phyloP scores from a whole-genome alignment of 371 early-diverging fungal genomes.

The Zopfochytrium polystomum region DNA sequence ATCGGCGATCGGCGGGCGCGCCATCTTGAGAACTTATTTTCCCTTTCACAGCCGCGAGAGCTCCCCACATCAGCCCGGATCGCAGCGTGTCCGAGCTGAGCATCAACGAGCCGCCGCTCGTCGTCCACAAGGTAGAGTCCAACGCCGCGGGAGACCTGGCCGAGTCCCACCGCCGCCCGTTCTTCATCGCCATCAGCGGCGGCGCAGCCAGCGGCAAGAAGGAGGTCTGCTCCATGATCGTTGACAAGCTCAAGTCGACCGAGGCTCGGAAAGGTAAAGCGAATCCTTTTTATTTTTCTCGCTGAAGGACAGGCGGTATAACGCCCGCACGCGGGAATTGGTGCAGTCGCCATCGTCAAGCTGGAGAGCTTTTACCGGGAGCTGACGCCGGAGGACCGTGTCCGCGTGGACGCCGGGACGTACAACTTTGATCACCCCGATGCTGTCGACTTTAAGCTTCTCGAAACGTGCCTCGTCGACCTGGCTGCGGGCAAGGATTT shows the following conservation, averaged over 20 bases:
- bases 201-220: constrained; percentile 34
- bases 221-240: constrained; percentile 29
- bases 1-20: too few relatives aligned
- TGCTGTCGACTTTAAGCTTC: constrained; percentile 59
- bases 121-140: too few relatives aligned
- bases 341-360: constrained; percentile 34
- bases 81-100: too few relatives aligned
- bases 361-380: constrained; percentile 60
- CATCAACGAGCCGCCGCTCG: background rate
- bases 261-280: too few relatives aligned
- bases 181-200: constrained; percentile 37
- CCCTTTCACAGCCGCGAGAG: too few relatives aligned
- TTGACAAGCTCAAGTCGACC: constrained; percentile 22
- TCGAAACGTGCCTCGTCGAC: constrained; percentile 45
- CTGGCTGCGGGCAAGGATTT: constrained; percentile 48
- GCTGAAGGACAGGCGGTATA: constrained; percentile 3
- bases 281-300: background rate
- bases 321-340: background rate
- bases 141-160: too few relatives aligned
- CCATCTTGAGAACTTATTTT: too few relatives aligned
- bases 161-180: too few relatives aligned
- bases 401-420: constrained; percentile 39
- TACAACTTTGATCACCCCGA: constrained; percentile 66
- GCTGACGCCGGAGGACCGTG: constrained; percentile 46
- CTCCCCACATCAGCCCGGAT: too few relatives aligned